A percentile compares a stretch with the other conserved stretches of the same genome.
Evolutionary conservation across 139 green algal genomes (phyloP).

Genomic region (Coccomyxa sp.): DNA sequence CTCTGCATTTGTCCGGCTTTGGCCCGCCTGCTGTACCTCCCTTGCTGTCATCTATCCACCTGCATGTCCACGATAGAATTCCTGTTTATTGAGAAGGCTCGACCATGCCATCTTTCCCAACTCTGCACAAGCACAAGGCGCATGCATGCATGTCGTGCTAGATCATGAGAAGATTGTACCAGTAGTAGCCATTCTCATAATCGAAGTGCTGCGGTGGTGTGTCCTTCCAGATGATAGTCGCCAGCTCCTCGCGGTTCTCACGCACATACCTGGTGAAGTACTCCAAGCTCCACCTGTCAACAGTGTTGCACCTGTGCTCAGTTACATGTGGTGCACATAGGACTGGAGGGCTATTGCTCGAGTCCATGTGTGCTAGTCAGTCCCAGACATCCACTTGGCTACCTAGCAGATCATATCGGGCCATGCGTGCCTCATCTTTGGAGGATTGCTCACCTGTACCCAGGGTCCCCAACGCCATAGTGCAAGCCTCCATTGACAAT

Average conservation of each 20-base stretch:
- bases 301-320: too few species aligned
- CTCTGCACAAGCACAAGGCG: background rate
- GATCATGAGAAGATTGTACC: background rate
- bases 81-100: background rate
- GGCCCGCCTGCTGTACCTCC: background rate
- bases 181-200: background rate
- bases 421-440: background rate
- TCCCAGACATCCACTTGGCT: background rate
- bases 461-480: background rate
- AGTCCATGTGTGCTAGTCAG: background rate
- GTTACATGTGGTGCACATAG: too few species aligned
- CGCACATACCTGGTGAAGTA: background rate
- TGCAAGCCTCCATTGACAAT: background rate
- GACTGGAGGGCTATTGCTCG: too few species aligned
- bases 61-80: background rate
- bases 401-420: background rate
- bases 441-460: background rate
- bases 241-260: background rate
- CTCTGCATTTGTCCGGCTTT: background rate
- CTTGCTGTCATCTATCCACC: background rate
- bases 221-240: background rate
- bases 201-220: background rate
- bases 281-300: background rate
- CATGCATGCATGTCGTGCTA: background rate
- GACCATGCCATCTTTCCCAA: background rate